phyloP scores from a whole-genome alignment of 1,139 yeast genomes.

The Saccharomyces hybrid region DNA sequence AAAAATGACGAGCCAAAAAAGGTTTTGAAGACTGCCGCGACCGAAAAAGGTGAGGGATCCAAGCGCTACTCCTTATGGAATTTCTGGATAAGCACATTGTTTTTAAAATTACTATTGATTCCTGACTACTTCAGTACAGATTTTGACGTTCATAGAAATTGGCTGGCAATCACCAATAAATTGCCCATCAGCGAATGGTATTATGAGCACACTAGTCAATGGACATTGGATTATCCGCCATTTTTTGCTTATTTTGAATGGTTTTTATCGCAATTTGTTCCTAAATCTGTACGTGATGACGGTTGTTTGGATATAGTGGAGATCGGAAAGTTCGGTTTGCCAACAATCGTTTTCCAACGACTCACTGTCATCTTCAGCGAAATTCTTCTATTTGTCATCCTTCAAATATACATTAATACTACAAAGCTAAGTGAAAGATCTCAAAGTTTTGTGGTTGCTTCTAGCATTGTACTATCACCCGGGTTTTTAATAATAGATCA shows the following conservation, averaged over 20 bases:
- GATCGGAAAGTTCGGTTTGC: constrained; percentile 61
- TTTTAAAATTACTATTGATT: constrained; percentile 43
- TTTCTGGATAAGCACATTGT: constrained; percentile 53
- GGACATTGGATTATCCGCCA: constrained; percentile 98
- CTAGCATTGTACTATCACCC: constrained; percentile 80
- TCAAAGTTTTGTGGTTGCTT: constrained; percentile 62
- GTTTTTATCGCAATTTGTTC: constrained; percentile 64
- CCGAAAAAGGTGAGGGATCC: constrained; percentile 1
- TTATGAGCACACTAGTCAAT: constrained; percentile 70
- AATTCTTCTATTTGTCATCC: constrained; percentile 54
- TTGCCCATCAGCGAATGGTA: constrained; percentile 81
- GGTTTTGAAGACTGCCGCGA: not conserved
- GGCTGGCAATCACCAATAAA: constrained; percentile 86
- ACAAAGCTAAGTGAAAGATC: constrained; percentile 36
- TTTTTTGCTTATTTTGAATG: constrained; percentile 94
- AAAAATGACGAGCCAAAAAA: not conserved
- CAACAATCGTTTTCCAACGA: constrained; percentile 77
- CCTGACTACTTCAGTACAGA: constrained; percentile 50
- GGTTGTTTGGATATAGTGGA: constrained; percentile 70
- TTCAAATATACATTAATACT: constrained; percentile 63
- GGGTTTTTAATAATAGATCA: constrained; percentile 84
- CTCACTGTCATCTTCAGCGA: constrained; percentile 74
- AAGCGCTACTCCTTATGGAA: constrained; percentile 49
- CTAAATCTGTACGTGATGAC: constrained; percentile 52
- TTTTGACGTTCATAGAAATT: constrained; percentile 93